phyloP scores from a whole-genome alignment of 495 filamentous ascomycete species.

The Trichoderma asperelloides region DNA sequence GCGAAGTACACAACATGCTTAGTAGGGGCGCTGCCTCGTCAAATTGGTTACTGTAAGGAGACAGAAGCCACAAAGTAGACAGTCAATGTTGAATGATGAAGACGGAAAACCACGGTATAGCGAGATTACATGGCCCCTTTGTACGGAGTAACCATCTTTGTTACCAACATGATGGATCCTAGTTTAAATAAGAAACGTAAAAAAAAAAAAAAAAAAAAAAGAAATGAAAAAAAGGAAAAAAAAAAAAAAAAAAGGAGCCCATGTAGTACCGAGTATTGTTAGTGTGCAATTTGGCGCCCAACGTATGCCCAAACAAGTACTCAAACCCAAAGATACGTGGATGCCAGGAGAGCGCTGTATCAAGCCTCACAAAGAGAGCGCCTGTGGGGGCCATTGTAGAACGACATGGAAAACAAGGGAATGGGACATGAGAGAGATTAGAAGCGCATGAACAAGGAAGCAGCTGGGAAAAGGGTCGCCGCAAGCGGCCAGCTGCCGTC shows the following conservation, averaged over 20 bases:
- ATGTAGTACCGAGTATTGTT: neutral
- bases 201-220: neutral
- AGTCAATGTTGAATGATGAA: neutral
- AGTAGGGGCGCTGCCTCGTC: neutral
- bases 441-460: neutral
- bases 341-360: neutral
- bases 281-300: neutral
- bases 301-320: neutral
- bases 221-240: neutral
- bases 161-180: neutral
- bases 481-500: neutral
- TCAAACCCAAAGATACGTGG: neutral
- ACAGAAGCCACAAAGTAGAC: neutral
- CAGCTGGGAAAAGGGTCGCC: neutral
- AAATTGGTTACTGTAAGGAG: neutral
- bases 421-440: neutral
- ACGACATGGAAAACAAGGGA: neutral
- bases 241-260: neutral
- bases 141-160: neutral
- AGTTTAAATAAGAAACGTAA: neutral
- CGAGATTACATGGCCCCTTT: neutral
- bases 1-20: neutral
- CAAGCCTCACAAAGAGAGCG: neutral
- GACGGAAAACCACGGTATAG: neutral
- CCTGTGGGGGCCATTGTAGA: neutral